Conservation (phyloP, 2,329 filamentous ascomycete species). For the Ascochyta lentis region DNA sequence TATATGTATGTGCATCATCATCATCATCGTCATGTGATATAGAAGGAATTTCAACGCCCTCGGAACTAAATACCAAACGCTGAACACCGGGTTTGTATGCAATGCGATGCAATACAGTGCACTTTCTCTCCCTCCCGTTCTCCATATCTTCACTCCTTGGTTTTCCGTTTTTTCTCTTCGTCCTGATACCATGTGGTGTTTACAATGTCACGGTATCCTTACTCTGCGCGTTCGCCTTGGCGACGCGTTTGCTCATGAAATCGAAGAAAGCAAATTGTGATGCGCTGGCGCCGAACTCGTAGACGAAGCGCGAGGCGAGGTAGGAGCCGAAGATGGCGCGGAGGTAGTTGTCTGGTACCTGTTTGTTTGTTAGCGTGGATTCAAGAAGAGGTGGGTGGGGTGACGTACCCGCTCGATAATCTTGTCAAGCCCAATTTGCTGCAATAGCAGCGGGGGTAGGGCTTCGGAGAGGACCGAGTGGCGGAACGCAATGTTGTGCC, state of each 20-base stretch:
- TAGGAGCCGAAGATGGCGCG: slow-evolving; percentile 96
- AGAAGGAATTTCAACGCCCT: no score
- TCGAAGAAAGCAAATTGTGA: slow-evolving; percentile 99
- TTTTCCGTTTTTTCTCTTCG: no score
- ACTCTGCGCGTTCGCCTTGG: slow-evolving; percentile 31
- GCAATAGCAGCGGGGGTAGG: slow-evolving; percentile 79
- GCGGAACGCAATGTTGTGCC: slow-evolving; percentile 81
- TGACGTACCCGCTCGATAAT: slow-evolving; percentile 76
- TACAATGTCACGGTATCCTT: not conserved
- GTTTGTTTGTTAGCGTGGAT: slow-evolving; percentile 25
- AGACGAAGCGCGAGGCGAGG: slow-evolving; percentile 93
- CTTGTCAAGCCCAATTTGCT: slow-evolving; percentile 89
- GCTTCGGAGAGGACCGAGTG: slow-evolving; percentile 82
- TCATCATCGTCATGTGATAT: no score
- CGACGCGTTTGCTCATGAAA: slow-evolving; percentile 67
- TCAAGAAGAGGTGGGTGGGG: not conserved
- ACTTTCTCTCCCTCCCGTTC: not conserved
- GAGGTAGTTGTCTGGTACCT: slow-evolving; percentile 90
- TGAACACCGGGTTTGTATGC: no score
- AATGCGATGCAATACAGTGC: not conserved
- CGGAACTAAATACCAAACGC: no score
- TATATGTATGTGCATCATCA: no score
- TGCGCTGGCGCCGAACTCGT: slow-evolving; percentile 89
- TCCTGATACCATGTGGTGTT: no score
- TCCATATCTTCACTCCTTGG: not conserved